A percentile compares a stretch with the other conserved stretches of the same genome.
phyloP scores from a whole-genome alignment of 23 red algal species.

The Pyropia yezoensis region DNA sequence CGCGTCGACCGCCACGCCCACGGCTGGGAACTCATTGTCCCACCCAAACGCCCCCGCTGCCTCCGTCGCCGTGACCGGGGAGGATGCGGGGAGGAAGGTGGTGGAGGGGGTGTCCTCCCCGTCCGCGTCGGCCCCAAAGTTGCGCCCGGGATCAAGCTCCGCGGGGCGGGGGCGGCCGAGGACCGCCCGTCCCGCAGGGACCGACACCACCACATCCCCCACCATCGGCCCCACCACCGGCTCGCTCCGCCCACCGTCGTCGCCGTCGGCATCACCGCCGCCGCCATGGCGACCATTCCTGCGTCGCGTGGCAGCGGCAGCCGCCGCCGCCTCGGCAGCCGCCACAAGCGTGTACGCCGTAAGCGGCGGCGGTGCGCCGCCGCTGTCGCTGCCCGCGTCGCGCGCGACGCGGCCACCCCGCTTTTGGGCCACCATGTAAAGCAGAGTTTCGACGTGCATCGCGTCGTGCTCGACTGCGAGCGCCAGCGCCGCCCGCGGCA shows the following conservation, averaged over 20 bases:
- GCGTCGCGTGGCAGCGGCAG: background rate
- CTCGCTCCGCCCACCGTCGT: too few species aligned
- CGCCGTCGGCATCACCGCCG: background rate
- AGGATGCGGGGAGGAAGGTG: background rate
- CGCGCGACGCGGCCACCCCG: background rate
- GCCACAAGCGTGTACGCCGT: too few species aligned
- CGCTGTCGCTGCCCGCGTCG: background rate
- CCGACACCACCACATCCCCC: background rate
- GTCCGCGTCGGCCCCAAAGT: too few species aligned
- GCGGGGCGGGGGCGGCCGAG: background rate
- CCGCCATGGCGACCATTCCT: background rate
- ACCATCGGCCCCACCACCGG: too few species aligned
- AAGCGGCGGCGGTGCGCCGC: too few species aligned
- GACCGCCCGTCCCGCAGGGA: background rate
- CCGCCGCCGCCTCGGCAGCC: background rate
- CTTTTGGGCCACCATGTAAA: conserved; percentile 76
- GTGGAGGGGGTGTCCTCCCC: too few species aligned
- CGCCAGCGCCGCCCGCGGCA: conserved; percentile 1
- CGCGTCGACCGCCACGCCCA: conserved; percentile 5
- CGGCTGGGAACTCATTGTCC: conserved; percentile 77
- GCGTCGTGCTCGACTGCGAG: conserved; percentile 77
- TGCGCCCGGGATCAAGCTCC: background rate
- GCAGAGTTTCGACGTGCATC: conserved; percentile 93
- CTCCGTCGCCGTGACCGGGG: background rate
- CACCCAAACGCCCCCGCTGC: conserved; percentile 17